Conservation (phyloP, 108 stramenopile species). For the Mayamaea pseudoterrestris region DNA sequence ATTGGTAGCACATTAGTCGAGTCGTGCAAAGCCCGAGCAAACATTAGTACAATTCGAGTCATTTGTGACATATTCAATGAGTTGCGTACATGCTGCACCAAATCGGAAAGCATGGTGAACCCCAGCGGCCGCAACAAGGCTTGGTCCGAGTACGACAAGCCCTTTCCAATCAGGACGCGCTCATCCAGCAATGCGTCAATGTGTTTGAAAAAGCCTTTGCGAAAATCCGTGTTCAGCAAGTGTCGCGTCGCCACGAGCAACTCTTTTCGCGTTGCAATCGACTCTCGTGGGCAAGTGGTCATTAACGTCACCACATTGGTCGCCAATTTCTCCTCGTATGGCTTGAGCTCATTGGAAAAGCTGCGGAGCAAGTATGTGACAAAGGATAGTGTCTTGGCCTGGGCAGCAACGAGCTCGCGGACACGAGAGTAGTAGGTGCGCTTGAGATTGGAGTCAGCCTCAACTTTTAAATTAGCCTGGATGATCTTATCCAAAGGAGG, state of each 20-base stretch:
- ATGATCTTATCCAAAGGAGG: slow-evolving; percentile 36
- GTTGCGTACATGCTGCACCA: slow-evolving; percentile 74
- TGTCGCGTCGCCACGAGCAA: slow-evolving; percentile 83
- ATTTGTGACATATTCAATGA: slow-evolving; percentile 72
- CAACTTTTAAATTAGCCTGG: slow-evolving; percentile 11
- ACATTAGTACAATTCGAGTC: slow-evolving; percentile 71
- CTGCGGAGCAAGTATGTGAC: slow-evolving; percentile 79
- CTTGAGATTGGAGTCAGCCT: slow-evolving; percentile 8
- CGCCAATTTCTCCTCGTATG: slow-evolving; percentile 68
- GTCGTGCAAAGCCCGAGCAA: slow-evolving; percentile 83
- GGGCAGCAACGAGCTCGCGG: slow-evolving; percentile 61
- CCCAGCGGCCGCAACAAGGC: slow-evolving; percentile 67
- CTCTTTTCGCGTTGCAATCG: slow-evolving; percentile 73
- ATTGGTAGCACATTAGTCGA: slow-evolving; percentile 54
- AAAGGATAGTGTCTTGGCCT: slow-evolving; percentile 87
- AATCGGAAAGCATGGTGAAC: slow-evolving; percentile 84
- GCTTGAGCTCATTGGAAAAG: slow-evolving; percentile 63
- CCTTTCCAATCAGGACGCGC: slow-evolving; percentile 45
- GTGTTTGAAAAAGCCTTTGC: slow-evolving; percentile 74
- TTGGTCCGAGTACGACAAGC: slow-evolving; percentile 33
- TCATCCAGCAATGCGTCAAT: slow-evolving; percentile 88
- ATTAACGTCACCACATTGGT: slow-evolving; percentile 69
- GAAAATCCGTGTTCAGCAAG: slow-evolving; percentile 85
- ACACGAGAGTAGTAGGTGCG: slow-evolving; percentile 40
- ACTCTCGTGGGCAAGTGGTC: slow-evolving; percentile 71